These are phyloP conservation scores for Cystobasidium sp. DNA, from an alignment of 1,284 basidiomycete species.

Conservation along the genomic window DNA sequence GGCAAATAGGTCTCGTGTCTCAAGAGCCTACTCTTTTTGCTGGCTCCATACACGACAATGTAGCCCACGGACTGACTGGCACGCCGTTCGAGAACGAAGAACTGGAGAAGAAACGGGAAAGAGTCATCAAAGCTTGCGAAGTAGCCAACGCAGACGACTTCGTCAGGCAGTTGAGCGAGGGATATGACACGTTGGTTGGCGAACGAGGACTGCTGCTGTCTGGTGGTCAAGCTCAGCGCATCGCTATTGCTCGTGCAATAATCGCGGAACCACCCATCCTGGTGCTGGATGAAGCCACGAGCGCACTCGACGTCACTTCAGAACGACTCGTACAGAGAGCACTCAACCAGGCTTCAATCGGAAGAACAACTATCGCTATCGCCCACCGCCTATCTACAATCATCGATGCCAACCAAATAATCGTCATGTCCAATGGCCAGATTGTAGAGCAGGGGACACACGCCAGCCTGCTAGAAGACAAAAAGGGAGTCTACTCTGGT, in stretches of 20 bases:
- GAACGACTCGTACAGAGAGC: slow-evolving; percentile 95
- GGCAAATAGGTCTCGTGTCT: slow-evolving; percentile 69
- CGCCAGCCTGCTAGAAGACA: slow-evolving; percentile 53
- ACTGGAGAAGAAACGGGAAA: slow-evolving; percentile 73
- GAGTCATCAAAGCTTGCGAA: slow-evolving; percentile 84
- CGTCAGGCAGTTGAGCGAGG: slow-evolving; percentile 77
- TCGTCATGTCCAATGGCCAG: slow-evolving; percentile 57
- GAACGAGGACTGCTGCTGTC: slow-evolving; percentile 89
- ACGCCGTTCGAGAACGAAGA: slow-evolving; percentile 68
- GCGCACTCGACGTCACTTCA: slow-evolving; percentile 56
- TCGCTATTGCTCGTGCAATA: slow-evolving; percentile 69
- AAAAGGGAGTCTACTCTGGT: slow-evolving; percentile 56
- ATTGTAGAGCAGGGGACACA: slow-evolving; percentile 56
- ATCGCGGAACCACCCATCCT: slow-evolving; percentile 85
- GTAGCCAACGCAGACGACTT: slow-evolving; percentile 93
- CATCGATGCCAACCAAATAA: slow-evolving; percentile 58
- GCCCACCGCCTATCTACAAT: slow-evolving; percentile 57
- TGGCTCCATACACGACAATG: slow-evolving; percentile 75
- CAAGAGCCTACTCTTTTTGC: slow-evolving; percentile 90
- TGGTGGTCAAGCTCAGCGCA: slow-evolving; percentile 91
- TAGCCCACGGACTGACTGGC: slow-evolving; percentile 85
- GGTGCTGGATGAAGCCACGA: slow-evolving; percentile 69
- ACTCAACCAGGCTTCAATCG: slow-evolving; percentile 82
- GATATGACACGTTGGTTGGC: slow-evolving; percentile 89
- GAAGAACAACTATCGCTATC: slow-evolving; percentile 61